Evolutionary conservation across 176 grass and related monocot species (phyloP).

Genomic region (Dactylis glomerata): DNA sequence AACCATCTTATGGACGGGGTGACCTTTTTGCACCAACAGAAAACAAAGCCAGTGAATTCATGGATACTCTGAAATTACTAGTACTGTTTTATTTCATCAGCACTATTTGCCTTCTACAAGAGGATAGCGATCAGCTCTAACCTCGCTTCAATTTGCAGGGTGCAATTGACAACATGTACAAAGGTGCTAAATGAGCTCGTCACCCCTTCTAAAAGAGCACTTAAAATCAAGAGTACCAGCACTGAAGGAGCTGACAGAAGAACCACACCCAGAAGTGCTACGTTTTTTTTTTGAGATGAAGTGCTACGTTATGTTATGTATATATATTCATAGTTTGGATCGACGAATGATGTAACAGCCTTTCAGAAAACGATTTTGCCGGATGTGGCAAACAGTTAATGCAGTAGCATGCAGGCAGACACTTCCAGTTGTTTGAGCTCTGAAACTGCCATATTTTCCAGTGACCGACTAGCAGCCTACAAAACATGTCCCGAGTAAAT

Average conservation of each 20-base stretch:
- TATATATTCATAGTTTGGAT: conserved; percentile 26
- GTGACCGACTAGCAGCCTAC: not conserved
- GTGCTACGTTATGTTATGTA: not conserved
- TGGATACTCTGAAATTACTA: conserved; percentile 15
- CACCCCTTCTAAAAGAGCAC: not conserved
- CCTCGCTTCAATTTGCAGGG: conserved; percentile 38
- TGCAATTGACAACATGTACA: conserved; percentile 62
- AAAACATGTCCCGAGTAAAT: not conserved
- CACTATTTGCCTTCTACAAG: not conserved
- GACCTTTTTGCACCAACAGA: not conserved
- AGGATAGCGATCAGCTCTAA: conserved; percentile 11
- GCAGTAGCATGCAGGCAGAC: not conserved
- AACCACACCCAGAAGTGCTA: not conserved
- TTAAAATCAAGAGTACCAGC: not conserved
- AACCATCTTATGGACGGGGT: not conserved
- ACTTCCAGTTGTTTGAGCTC: conserved; percentile 2
- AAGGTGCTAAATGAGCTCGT: conserved; percentile 42
- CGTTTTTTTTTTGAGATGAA: not conserved
- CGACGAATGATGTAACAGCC: not conserved
- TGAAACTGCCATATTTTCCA: conserved; percentile 5
- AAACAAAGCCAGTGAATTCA: not conserved
- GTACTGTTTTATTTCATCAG: not conserved
- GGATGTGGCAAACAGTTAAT: conserved; percentile 6
- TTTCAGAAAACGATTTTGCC: not conserved
- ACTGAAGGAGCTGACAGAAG: not conserved